Evolutionary conservation across 148 eudicot species (phyloP), one percentile per base, ranked within the genome.

Genomic region (Salicornia ramosissima): DNA sequence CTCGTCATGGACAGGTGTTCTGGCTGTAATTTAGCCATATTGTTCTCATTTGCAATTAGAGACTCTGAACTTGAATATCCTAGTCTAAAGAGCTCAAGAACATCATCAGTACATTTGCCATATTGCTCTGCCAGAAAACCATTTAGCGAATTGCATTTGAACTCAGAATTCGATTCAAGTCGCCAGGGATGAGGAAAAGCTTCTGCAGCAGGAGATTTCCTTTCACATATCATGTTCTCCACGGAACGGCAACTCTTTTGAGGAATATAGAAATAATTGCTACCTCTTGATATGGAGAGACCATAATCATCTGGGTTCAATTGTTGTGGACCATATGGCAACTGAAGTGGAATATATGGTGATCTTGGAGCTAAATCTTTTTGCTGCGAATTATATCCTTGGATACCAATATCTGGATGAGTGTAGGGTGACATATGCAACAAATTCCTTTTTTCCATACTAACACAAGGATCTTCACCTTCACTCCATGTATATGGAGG

Each of bases 241-340:
- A 61, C n/a, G 29, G 36, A 26, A 74, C 49, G 70, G 43, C 36
- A 18, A 45, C 68, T 61, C 18, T 77, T 75, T 64, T 75, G 72
- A 34, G 77, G 67, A 67, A 74, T 57, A 33, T 63, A 26, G 52
- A 76, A 42, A 29, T 49, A 43, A 39, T 46, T 64, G 59, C 68
- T 59, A 25, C 18, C 47, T 61, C 64, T 78, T 50, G 22, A 56
- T 63, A 51, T 61, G 14, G 42, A 60, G 66, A 70, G 10, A 29
- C 15, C 51, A 30, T 68, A 78, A 53, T 77, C 84, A 26, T 40
- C 65, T 56, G 61, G 28, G 55, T 67, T 69, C 45, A 54, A 62
- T 63, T 49, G 75, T 62, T 70, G 65, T 18, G 81, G 66, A 51
- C 57, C 47, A 40, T 15, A 80, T 36, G 80, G 67, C 10, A 78